These are phyloP conservation scores for Endogone sp. DNA, from an alignment of 192 early-diverging fungal genomes.

Conservation along the genomic window DNA sequence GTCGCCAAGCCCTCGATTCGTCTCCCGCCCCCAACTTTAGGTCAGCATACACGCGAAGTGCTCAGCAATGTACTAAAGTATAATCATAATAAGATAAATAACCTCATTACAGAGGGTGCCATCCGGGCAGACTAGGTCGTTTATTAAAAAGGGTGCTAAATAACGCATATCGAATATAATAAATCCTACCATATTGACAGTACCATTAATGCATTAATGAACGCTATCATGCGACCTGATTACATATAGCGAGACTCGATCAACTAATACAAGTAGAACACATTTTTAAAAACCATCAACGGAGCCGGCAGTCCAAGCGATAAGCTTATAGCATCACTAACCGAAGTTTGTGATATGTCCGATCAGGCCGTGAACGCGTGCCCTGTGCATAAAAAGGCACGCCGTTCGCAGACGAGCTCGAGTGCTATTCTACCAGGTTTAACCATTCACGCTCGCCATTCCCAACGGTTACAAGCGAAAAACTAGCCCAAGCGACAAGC, in stretches of 20 bases:
- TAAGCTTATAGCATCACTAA: no score
- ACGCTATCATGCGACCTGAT: no score
- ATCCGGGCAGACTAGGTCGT: no score
- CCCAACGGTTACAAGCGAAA: neutral
- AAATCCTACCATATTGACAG: no score
- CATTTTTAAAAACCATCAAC: no score
- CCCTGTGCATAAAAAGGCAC: neutral
- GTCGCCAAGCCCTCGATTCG: constrained; percentile 59
- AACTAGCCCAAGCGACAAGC: neutral
- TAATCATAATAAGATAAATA: constrained; percentile 46
- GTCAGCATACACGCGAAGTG: constrained; percentile 86
- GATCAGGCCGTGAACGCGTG: neutral
- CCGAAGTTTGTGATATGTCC: neutral
- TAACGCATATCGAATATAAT: no score
- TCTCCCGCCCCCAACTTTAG: constrained; percentile 76
- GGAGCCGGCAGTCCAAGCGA: no score
- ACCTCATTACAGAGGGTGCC: constrained; percentile 30
- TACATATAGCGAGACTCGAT: no score
- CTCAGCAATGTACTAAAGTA: constrained; percentile 65
- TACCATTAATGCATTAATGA: no score
- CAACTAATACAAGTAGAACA: no score
- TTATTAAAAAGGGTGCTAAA: no score
- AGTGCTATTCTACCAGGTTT: neutral
- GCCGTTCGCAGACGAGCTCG: neutral
- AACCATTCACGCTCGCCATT: neutral